Evolutionary conservation across 23 red algal genomes (phyloP).

Genomic region (Gracilaria domingensis): DNA sequence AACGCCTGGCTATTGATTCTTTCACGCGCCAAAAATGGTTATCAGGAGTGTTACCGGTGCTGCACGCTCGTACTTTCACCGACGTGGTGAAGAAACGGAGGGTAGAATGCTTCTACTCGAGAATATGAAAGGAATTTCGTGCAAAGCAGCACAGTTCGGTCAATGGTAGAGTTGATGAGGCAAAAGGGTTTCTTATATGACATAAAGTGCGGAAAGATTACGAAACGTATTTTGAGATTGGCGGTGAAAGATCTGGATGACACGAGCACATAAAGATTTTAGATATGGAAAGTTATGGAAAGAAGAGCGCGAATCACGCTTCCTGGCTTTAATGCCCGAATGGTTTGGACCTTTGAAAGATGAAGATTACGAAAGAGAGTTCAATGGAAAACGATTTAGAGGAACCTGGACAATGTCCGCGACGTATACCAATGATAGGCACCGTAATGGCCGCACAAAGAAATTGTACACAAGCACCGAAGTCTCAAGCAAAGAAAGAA

Average conservation of each 20-base stretch:
- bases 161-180: constrained; percentile 25
- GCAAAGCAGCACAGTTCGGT: constrained; percentile 4
- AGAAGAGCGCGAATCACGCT: not conserved
- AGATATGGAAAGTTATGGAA: not conserved
- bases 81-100: not conserved
- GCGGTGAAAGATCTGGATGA: too few species aligned
- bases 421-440: not conserved
- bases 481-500: too few species aligned
- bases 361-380: not conserved
- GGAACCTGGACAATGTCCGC: constrained; percentile 12
- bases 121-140: constrained; percentile 9
- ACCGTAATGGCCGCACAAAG: not conserved
- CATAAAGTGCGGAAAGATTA: too few species aligned
- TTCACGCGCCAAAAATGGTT: not conserved
- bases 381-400: constrained; percentile 36
- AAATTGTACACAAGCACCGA: too few species aligned
- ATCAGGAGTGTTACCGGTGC: constrained; percentile 36
- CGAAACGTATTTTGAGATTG: too few species aligned
- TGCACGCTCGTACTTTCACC: not conserved
- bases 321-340: not conserved
- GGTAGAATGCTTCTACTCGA: not conserved
- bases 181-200: constrained; percentile 1
- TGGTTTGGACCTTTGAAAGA: not conserved
- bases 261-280: not conserved
- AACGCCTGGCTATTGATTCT: not conserved